Conservation (phyloP, 75 land plant genomes). For the Pinus taeda region DNA sequence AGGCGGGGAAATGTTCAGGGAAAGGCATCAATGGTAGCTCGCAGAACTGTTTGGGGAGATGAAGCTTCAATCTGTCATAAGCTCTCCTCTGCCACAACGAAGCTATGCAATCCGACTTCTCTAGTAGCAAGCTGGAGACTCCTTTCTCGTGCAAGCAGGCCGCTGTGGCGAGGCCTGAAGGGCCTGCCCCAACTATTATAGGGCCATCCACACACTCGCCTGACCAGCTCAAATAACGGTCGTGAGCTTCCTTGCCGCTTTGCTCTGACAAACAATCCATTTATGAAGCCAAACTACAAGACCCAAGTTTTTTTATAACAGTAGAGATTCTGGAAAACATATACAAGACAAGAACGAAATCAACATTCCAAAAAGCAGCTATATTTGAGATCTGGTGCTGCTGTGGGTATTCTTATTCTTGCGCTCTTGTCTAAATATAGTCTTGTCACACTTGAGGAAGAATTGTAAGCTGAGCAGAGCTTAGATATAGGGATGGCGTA, state of each 20-base stretch:
- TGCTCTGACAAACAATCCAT: neutral
- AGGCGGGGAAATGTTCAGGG: conserved; percentile 58
- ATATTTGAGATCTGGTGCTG: too few species aligned
- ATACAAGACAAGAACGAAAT: too few species aligned
- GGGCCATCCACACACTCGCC: neutral
- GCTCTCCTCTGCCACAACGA: conserved; percentile 69
- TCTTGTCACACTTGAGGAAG: too few species aligned
- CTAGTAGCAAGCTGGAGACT: conserved; percentile 50
- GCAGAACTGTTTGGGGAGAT: conserved; percentile 77
- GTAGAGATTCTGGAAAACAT: too few species aligned
- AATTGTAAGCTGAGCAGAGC: too few species aligned
- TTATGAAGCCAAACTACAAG: neutral
- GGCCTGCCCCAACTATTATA: conserved; percentile 6
- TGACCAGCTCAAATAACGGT: neutral
- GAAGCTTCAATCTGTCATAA: conserved; percentile 76
- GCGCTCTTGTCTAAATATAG: too few species aligned
- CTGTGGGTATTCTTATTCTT: too few species aligned
- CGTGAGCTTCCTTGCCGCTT: neutral
- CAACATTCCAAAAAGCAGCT: too few species aligned
- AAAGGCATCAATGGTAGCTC: conserved; percentile 55
- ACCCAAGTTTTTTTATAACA: too few species aligned
- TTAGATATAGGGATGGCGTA: too few species aligned
- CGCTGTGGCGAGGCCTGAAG: conserved; percentile 40
- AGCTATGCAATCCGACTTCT: conserved; percentile 64
- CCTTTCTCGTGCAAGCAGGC: conserved; percentile 52